A percentile compares a stretch with the other conserved stretches of the same genome.
Conservation (phyloP, 2,329 filamentous ascomycete species). For the Trichoderma arundinaceum region DNA sequence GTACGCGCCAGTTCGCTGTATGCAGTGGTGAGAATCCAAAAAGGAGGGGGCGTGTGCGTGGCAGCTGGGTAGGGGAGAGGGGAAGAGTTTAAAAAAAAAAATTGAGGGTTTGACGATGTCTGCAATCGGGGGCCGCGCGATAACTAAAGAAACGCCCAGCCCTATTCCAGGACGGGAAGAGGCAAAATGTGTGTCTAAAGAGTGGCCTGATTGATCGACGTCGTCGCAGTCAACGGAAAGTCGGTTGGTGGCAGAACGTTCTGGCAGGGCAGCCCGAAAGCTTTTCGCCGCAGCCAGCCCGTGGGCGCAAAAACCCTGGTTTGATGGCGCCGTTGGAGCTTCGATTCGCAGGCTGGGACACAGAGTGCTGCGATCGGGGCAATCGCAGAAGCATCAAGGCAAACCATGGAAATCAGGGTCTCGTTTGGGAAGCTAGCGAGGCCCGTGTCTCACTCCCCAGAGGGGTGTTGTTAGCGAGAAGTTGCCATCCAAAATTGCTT, state of each 20-base stretch:
- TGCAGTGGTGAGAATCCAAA: no score
- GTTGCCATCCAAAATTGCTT: neutral
- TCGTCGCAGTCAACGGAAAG: neutral
- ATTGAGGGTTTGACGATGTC: conserved; percentile 17
- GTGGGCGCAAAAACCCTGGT: conserved; percentile 1
- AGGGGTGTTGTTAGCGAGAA: conserved; percentile 14
- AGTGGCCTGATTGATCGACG: no score
- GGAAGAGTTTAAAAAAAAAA: neutral
- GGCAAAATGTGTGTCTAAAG: neutral
- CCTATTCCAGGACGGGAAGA: neutral
- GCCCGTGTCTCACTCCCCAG: conserved; percentile 10
- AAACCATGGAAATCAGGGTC: conserved; percentile 28
- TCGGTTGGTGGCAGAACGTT: neutral
- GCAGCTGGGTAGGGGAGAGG: conserved; percentile 14
- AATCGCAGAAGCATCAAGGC: conserved; percentile 29
- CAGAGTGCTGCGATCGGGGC: conserved; percentile 24
- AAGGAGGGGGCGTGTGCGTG: conserved; percentile 16
- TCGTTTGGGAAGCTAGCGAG: conserved; percentile 3
- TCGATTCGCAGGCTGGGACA: conserved; percentile 14
- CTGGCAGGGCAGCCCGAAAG: neutral
- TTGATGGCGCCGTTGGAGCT: conserved; percentile 17
- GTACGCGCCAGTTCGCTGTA: no score
- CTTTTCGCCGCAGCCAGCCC: conserved; percentile 8
- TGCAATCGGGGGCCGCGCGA: conserved; percentile 1
- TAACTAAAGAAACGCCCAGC: neutral